Conservation (phyloP, 2,329 filamentous ascomycete genomes). For the Amesomyces nigricolor region DNA sequence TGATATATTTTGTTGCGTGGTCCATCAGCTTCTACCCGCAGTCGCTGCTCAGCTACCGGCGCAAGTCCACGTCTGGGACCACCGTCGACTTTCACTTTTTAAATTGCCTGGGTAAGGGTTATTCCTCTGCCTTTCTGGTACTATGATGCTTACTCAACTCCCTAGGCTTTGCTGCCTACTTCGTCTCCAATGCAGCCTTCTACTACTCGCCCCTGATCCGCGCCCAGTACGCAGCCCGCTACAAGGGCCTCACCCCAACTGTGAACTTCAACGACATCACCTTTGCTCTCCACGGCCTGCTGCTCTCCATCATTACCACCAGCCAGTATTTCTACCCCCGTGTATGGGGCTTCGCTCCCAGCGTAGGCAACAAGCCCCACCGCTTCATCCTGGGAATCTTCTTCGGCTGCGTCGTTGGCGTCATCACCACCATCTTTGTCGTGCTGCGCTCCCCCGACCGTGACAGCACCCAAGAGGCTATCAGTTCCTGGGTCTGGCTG, state of each 20-base stretch:
- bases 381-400: conserved; percentile 63
- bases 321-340: conserved; percentile 67
- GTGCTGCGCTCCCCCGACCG: conserved; percentile 37
- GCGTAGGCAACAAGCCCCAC: conserved; percentile 49
- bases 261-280: conserved; percentile 85
- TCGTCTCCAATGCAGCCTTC: conserved; percentile 67
- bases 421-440: conserved; percentile 46
- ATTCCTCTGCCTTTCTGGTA: neutral
- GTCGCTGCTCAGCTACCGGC: conserved; percentile 69
- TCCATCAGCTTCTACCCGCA: conserved; percentile 92
- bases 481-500: conserved; percentile 52
- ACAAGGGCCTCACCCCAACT: conserved; percentile 70
- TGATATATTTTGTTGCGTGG: conserved; percentile 74
- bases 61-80: conserved; percentile 73
- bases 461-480: conserved; percentile 35
- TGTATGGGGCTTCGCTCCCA: conserved; percentile 71
- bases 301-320: conserved; percentile 66
- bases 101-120: conserved; percentile 52
- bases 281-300: conserved; percentile 75
- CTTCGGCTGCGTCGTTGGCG: conserved; percentile 59
- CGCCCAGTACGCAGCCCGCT: conserved; percentile 74
- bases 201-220: conserved; percentile 75
- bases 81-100: conserved; percentile 82
- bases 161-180: conserved; percentile 67
- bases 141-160: neutral